Evolutionary conservation across 495 filamentous ascomycete genomes (phyloP), one percentile per base, ranked within the genome.

Genomic region (Rusavskia elegans): DNA sequence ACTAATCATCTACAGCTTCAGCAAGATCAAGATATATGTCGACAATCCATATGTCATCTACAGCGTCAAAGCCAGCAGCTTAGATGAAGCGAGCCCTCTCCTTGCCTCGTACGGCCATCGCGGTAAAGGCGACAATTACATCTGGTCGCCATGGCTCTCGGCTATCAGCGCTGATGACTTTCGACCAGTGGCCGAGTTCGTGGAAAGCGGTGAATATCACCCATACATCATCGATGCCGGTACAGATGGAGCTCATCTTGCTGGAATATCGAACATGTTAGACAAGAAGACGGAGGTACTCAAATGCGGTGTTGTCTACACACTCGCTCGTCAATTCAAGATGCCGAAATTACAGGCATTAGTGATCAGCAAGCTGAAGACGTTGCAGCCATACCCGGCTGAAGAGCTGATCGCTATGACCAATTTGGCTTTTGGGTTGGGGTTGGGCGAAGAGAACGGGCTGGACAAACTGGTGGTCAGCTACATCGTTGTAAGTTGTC

Each of bases 291-390:
- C 27, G 5, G 51, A 55, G 39, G 27, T 49, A 5, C n/a, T 49
- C 2, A 55, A 52, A 19, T 57, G 52, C 40, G 55, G 25, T 5
- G 38, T 20, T 4, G 36, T 57, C 2, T 57, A 57, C 13, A 19
- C n/a, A 4, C 14, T 53, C 5, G 55, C 55, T 13, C 41, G 17
- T 4, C 23, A 21, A n/a, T 39, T 60, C 13, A 55, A 60, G 8
- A 36, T 60, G 45, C 29, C 49, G 4, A 55, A 51, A 16, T 49
- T 60, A 13, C 58, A 57, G 35, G 23, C 29, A 17, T 48, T 60
- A 27, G 48, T 50, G 10, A 44, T 52, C 44, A 50, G 53, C 29
- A 60, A 60, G 35, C 27, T 60, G 11, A 57, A 53, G 16, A 52
- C 38, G n/a, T 45, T 60, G 23, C 38, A 20, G 38, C 29, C 41